phyloP scores from a whole-genome alignment of 179 eudicot genomes.

The Gypsophila paniculata region DNA sequence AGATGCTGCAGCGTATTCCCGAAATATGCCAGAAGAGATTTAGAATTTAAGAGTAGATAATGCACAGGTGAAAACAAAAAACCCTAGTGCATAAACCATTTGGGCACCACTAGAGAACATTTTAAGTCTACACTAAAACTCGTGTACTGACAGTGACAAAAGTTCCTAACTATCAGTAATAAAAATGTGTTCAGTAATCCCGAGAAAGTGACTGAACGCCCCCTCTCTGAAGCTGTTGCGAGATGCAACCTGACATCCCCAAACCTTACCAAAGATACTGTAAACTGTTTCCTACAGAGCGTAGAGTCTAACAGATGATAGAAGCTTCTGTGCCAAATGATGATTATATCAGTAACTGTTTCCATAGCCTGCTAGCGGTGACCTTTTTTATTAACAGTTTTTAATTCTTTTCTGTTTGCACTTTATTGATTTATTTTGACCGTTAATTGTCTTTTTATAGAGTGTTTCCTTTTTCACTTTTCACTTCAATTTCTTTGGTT shows the following conservation, averaged over 20 bases:
- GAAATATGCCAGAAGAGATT: slow-evolving; percentile 14
- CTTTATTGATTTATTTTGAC: neutral
- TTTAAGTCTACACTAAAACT: neutral
- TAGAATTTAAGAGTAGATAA: neutral
- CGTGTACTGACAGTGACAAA: neutral
- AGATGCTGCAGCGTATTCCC: slow-evolving; percentile 53
- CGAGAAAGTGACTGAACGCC: neutral
- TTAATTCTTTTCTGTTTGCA: neutral
- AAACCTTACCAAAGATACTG: neutral
- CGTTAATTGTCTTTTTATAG: neutral
- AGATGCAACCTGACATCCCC: neutral
- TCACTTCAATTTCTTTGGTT: neutral
- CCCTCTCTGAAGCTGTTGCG: neutral
- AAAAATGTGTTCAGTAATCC: neutral
- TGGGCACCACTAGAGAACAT: neutral
- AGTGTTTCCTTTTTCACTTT: neutral
- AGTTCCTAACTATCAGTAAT: neutral
- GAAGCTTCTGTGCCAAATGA: neutral
- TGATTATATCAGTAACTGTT: neutral
- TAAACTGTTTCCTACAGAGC: neutral
- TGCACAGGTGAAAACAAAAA: neutral
- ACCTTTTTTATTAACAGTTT: neutral
- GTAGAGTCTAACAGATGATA: neutral
- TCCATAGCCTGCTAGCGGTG: neutral
- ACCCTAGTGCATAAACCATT: neutral